These are phyloP conservation scores for Cercospora sojina DNA, from an alignment of 2,329 filamentous ascomycete genomes.

Conservation along the genomic window DNA sequence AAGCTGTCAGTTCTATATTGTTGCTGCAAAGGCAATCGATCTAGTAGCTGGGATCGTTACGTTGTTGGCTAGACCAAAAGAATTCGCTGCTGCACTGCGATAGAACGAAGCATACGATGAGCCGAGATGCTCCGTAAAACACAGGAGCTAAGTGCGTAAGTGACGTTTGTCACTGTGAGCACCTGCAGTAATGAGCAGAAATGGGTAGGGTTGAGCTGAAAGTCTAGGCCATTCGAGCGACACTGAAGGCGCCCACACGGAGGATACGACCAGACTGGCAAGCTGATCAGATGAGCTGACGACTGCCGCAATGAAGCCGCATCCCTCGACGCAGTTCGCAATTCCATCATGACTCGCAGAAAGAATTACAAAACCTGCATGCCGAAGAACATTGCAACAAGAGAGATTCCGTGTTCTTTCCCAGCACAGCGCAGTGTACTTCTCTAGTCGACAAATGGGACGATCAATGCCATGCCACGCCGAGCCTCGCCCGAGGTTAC, in stretches of 20 bases:
- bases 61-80: not conserved
- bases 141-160: not conserved
- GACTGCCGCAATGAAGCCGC: not conserved
- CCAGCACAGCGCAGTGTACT: not conserved
- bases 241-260: not conserved
- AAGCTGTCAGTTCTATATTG: not conserved
- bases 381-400: not conserved
- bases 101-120: not conserved
- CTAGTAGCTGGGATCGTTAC: not conserved
- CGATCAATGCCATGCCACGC: not conserved
- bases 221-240: not conserved
- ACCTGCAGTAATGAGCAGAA: not conserved
- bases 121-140: not conserved
- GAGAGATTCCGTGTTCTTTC: not conserved
- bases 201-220: not conserved
- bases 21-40: not conserved
- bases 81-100: not conserved
- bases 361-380: not conserved
- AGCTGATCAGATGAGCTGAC: not conserved
- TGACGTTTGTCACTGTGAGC: not conserved
- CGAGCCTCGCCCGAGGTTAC: not conserved
- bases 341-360: not conserved
- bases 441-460: not conserved
- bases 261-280: not conserved
- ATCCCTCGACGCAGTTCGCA: not conserved